A percentile compares a stretch with the other conserved stretches of the same genome.
Evolutionary conservation across 2,329 filamentous ascomycete genomes (phyloP).

Genomic region (Metarhizium anisopliae): DNA sequence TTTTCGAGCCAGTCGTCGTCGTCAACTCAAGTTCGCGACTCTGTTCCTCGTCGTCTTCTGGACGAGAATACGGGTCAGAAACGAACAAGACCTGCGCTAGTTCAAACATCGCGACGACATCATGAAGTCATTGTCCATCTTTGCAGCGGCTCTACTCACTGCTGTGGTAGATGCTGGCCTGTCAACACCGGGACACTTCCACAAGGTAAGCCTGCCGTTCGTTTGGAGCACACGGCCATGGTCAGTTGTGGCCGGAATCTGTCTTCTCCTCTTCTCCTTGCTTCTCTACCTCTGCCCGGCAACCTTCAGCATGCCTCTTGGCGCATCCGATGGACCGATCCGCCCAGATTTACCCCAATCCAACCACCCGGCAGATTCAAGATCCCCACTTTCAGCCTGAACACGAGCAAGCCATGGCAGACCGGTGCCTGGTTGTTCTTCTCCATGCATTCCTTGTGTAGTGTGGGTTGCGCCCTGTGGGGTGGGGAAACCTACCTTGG

Average conservation of each 20-base stretch:
- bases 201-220: slow-evolving; percentile 2
- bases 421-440: no score
- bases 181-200: background rate
- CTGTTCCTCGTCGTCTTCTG: background rate
- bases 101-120: slow-evolving; percentile 4
- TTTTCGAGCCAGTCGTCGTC: background rate
- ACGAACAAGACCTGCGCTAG: background rate
- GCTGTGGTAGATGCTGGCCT: slow-evolving; percentile 17
- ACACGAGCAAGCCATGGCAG: no score
- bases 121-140: slow-evolving; percentile 26
- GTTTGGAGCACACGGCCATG: background rate
- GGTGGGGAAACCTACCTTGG: background rate
- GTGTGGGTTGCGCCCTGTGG: no score
- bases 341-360: no score
- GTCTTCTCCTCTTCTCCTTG: background rate
- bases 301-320: no score
- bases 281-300: no score
- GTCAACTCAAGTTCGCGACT: background rate
- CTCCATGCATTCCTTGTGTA: no score
- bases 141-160: slow-evolving; percentile 22
- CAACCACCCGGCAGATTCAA: no score
- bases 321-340: no score
- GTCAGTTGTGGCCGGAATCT: background rate
- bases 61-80: background rate
- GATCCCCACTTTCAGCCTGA: no score